These are phyloP conservation scores for Chlorella sp. DNA, from an alignment of 139 green algal species.

Conservation along the genomic window DNA sequence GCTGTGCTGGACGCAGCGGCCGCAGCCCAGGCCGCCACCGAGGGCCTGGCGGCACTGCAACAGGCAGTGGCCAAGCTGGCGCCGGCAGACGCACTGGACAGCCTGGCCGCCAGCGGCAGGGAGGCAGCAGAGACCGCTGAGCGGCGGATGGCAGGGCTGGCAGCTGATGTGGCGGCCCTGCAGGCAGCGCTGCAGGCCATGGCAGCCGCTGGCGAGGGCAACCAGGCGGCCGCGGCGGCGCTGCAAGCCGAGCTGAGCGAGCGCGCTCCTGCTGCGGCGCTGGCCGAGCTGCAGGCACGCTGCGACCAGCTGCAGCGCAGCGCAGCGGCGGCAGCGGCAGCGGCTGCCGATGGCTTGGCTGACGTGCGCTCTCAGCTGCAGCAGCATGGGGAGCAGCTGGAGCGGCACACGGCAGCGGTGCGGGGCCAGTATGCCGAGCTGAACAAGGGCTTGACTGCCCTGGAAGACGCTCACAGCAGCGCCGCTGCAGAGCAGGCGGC, in stretches of 20 bases:
- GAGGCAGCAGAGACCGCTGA: too few relatives aligned
- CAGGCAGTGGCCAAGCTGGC: too few relatives aligned
- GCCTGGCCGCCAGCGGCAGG: too few relatives aligned
- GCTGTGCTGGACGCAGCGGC: too few relatives aligned
- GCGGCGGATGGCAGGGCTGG: background rate
- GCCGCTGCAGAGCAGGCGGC: background rate
- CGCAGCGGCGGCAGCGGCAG: background rate
- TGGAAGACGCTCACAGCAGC: background rate
- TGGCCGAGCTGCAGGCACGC: background rate
- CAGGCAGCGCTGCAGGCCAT: background rate
- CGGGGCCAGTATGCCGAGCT: background rate
- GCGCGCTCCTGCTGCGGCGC: too few relatives aligned
- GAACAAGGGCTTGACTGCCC: background rate
- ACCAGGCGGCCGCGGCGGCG: background rate
- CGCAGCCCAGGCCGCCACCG: too few relatives aligned
- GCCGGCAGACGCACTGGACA: too few relatives aligned
- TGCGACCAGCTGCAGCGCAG: too few relatives aligned
- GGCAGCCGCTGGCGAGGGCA: background rate
- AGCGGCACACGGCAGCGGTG: background rate
- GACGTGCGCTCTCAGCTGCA: background rate
- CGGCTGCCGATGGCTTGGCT: background rate
- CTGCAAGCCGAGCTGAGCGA: background rate
- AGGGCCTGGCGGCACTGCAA: too few relatives aligned
- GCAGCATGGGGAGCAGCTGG: slow-evolving; percentile 6
- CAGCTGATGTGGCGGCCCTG: background rate